phyloP scores from a whole-genome alignment of 768 basidiomycete species.

The Auriculariales sp. region DNA sequence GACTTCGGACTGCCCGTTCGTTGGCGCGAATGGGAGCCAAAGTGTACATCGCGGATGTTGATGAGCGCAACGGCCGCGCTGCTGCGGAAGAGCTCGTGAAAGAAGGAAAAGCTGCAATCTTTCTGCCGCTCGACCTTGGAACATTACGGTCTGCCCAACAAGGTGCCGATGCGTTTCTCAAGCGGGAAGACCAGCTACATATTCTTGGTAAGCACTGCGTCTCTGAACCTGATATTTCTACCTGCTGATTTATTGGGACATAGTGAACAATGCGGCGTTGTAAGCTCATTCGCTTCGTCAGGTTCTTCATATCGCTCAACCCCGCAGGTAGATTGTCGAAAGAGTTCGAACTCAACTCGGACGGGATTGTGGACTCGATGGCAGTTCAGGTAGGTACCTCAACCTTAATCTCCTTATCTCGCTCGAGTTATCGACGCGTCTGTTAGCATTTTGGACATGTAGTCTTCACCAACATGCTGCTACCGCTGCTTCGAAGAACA shows the following conservation, averaged over 20 bases:
- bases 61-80: not conserved
- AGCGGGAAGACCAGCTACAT: not conserved
- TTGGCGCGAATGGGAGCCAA: not conserved
- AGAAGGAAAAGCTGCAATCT: not conserved
- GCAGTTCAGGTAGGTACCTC: not conserved
- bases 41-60: not conserved
- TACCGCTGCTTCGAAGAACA: slow-evolving; percentile 6
- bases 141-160: not conserved
- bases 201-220: not conserved
- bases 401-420: too few species aligned
- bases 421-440: not conserved
- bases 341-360: not conserved
- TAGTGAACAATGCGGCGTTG: not conserved
- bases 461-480: slow-evolving; percentile 6
- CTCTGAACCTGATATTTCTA: not conserved
- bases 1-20: not conserved
- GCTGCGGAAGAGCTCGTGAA: not conserved
- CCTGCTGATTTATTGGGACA: not conserved
- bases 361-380: not conserved
- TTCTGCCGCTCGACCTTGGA: not conserved
- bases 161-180: not conserved
- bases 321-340: not conserved
- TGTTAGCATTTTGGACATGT: slow-evolving; percentile 3
- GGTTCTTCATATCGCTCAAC: not conserved
- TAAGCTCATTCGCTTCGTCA: not conserved